Conservation (phyloP, 495 filamentous ascomycete species). For the Neurospora sp. region DNA sequence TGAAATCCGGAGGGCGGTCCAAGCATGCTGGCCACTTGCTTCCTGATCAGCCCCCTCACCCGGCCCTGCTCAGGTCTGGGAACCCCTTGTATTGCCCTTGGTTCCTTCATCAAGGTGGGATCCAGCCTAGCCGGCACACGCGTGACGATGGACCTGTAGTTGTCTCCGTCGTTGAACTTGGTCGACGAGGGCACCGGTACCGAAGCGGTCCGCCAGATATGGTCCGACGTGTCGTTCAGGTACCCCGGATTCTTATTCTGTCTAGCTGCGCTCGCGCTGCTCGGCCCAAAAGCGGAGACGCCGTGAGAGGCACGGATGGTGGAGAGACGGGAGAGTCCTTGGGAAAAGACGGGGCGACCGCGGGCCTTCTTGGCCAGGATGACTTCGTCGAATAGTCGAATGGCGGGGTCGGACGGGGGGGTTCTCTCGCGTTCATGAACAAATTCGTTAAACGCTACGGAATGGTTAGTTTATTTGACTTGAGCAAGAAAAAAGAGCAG, state of each 20-base stretch:
- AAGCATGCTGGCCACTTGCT: constrained; percentile 65
- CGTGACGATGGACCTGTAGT: constrained; percentile 45
- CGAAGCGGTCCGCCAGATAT: constrained; percentile 84
- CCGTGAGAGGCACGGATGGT: constrained; percentile 37
- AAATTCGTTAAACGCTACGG: constrained; percentile 84
- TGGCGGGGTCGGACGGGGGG: constrained; percentile 45
- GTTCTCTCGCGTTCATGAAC: constrained; percentile 80
- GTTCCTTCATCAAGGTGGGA: constrained; percentile 77
- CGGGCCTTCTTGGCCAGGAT: constrained; percentile 90
- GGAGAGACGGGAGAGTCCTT: constrained; percentile 43
- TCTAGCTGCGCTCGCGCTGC: constrained; percentile 22
- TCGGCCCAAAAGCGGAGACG: constrained; percentile 23
- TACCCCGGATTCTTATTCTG: constrained; percentile 50
- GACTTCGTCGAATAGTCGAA: constrained; percentile 91
- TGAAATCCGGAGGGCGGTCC: constrained; percentile 20
- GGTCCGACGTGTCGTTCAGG: constrained; percentile 76
- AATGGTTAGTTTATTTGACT: not conserved
- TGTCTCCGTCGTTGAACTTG: constrained; percentile 52
- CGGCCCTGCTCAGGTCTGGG: constrained; percentile 53
- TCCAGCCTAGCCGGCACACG: constrained; percentile 74
- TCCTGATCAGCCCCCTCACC: constrained; percentile 49
- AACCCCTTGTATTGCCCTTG: constrained; percentile 63
- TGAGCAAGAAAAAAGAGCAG: constrained; percentile 7
- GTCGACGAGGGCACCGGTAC: constrained; percentile 65
- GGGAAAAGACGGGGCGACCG: constrained; percentile 46